Conservation (phyloP, 2,329 filamentous ascomycete species). For the Conoideocrella luteorostrata region DNA sequence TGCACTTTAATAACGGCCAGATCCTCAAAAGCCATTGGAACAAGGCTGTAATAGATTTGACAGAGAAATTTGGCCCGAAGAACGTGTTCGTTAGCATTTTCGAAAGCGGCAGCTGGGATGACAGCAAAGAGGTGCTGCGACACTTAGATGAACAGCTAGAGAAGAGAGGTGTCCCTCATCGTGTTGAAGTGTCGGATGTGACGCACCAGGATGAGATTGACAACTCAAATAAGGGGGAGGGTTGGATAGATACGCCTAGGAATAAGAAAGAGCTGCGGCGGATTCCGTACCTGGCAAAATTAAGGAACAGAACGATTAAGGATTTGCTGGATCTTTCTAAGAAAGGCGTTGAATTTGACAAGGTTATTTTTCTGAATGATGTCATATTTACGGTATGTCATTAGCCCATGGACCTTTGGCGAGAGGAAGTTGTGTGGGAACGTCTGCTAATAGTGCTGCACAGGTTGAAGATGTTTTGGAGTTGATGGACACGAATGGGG, state of each 20-base stretch:
- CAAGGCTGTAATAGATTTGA: slow-evolving; percentile 50
- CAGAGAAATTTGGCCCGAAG: slow-evolving; percentile 48
- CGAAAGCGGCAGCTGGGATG: slow-evolving; percentile 64
- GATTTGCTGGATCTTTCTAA: slow-evolving; percentile 47
- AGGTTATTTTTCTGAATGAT: slow-evolving; percentile 57
- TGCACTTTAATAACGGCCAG: slow-evolving; percentile 61
- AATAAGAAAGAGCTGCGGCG: slow-evolving; percentile 52
- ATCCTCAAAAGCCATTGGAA: slow-evolving; percentile 59
- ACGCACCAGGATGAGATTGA: slow-evolving; percentile 53
- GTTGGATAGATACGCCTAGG: slow-evolving; percentile 57
- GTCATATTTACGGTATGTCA: slow-evolving; percentile 49
- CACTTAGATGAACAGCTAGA: slow-evolving; percentile 50
- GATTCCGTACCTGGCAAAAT: slow-evolving; percentile 60
- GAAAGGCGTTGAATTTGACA: slow-evolving; percentile 48
- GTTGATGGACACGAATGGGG: slow-evolving; percentile 50
- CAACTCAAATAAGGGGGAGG: slow-evolving; percentile 35
- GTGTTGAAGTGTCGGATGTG: slow-evolving; percentile 49
- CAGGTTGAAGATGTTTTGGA: slow-evolving; percentile 49
- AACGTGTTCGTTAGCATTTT: slow-evolving; percentile 64
- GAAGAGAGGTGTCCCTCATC: slow-evolving; percentile 43
- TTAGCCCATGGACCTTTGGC: neutral
- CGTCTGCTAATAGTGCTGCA: neutral
- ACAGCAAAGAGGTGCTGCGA: slow-evolving; percentile 55
- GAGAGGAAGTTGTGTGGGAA: neutral
- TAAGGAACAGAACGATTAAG: slow-evolving; percentile 58